phyloP scores from a whole-genome alignment of 2,329 filamentous ascomycete species.

The Calonectria pteridis region DNA sequence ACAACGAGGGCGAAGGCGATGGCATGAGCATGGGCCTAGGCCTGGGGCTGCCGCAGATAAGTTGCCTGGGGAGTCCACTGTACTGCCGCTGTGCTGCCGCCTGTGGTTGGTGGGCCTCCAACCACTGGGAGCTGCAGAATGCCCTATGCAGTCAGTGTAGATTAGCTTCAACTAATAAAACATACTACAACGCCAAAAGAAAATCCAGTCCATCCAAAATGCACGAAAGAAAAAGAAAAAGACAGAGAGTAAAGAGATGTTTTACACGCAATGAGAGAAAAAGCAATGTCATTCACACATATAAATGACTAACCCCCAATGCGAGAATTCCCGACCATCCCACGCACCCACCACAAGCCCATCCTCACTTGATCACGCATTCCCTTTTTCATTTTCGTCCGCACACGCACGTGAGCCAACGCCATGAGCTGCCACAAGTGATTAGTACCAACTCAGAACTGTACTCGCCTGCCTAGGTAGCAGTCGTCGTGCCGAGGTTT shows the following conservation, averaged over 20 bases:
- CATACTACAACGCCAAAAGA: neutral
- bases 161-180: neutral
- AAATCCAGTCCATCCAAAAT: neutral
- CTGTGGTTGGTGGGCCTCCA: constrained; percentile 14
- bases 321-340: constrained; percentile 27
- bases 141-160: neutral
- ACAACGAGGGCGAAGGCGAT: constrained; percentile 21
- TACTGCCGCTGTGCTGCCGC: neutral
- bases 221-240: neutral
- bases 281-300: neutral
- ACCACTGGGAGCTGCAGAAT: neutral
- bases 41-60: constrained; percentile 9
- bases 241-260: neutral
- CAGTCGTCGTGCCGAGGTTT: constrained; percentile 27
- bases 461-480: constrained; percentile 19
- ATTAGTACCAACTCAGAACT: constrained; percentile 14
- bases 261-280: neutral
- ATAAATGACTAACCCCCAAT: neutral
- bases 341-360: constrained; percentile 24
- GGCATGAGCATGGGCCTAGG: constrained; percentile 21
- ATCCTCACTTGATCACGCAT: constrained; percentile 29
- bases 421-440: neutral
- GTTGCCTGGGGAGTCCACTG: neutral
- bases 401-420: constrained; percentile 37
- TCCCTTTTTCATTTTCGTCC: constrained; percentile 18